Percentiles rank a stretch among this genome's conserved stretches.
Conservation (phyloP, 345 rosid genomes). For the Nasturtium officinale region DNA sequence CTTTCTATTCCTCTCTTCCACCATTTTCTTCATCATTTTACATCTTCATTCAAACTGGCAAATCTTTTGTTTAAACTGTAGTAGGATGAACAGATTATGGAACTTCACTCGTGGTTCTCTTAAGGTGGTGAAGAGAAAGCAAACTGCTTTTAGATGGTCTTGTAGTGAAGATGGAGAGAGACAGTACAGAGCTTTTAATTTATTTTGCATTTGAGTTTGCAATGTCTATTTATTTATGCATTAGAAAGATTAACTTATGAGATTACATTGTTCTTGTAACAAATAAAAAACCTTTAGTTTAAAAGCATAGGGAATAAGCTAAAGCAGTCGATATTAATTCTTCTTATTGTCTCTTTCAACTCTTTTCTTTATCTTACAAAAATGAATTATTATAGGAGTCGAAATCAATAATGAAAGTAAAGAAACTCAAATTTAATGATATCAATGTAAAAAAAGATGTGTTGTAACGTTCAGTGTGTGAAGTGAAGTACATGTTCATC, state of each 20-base stretch:
- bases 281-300: slow-evolving; percentile 17
- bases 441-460: slow-evolving; percentile 29
- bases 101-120: slow-evolving; percentile 4
- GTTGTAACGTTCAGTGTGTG: neutral
- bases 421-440: neutral
- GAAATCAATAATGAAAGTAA: neutral
- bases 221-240: slow-evolving; percentile 29
- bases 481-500: slow-evolving; percentile 20
- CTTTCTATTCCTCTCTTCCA: slow-evolving; percentile 2
- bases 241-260: slow-evolving; percentile 25
- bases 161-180: slow-evolving; percentile 18
- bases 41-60: neutral
- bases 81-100: slow-evolving; percentile 20
- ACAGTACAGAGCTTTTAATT: slow-evolving; percentile 27
- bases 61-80: neutral
- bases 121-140: slow-evolving; percentile 19
- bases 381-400: neutral
- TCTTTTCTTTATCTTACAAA: neutral
- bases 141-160: slow-evolving; percentile 1
- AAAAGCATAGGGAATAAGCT: slow-evolving; percentile 30
- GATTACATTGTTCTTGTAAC: slow-evolving; percentile 18
- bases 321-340: neutral
- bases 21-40: neutral
- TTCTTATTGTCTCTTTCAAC: neutral
- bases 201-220: slow-evolving; percentile 24